Conservation (phyloP, 768 basidiomycete genomes). For the Butyriboletus loyo region DNA sequence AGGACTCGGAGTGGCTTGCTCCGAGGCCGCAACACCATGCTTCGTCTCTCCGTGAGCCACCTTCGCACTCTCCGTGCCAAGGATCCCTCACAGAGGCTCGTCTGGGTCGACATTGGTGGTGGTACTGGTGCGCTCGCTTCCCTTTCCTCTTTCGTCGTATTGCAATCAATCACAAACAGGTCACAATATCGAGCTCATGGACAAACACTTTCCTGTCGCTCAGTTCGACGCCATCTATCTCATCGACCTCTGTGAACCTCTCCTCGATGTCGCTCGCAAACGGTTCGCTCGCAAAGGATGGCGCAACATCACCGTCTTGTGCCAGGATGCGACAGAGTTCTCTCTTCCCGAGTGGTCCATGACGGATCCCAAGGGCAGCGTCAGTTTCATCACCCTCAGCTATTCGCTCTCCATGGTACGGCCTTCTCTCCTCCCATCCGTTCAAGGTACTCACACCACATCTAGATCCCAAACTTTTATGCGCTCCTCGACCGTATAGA, state of each 20-base stretch:
- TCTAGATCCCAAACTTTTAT: conserved; percentile 60
- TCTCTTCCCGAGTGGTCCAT: conserved; percentile 56
- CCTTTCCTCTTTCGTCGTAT: neutral
- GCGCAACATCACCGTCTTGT: conserved; percentile 69
- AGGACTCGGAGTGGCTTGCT: conserved; percentile 57
- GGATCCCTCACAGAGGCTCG: conserved; percentile 44
- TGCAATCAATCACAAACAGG: neutral
- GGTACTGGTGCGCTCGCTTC: conserved; percentile 49
- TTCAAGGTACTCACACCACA: neutral
- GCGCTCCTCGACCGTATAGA: conserved; percentile 66
- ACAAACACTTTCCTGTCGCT: conserved; percentile 52
- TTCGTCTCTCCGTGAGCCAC: conserved; percentile 63
- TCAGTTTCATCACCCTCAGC: conserved; percentile 53
- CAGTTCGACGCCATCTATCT: conserved; percentile 69
- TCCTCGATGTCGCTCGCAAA: conserved; percentile 67
- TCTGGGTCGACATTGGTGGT: conserved; percentile 81
- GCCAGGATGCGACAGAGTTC: conserved; percentile 71
- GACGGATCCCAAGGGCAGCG: conserved; percentile 50
- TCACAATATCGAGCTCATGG: conserved; percentile 74
- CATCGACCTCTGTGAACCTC: conserved; percentile 68
- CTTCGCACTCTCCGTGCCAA: conserved; percentile 44
- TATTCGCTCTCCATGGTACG: conserved; percentile 56
- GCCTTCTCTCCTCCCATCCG: neutral
- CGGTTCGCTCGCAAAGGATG: conserved; percentile 66
- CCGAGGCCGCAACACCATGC: conserved; percentile 70